Conservation (phyloP, 192 early-diverging fungal species). For the Cladochytrium replicatum region DNA sequence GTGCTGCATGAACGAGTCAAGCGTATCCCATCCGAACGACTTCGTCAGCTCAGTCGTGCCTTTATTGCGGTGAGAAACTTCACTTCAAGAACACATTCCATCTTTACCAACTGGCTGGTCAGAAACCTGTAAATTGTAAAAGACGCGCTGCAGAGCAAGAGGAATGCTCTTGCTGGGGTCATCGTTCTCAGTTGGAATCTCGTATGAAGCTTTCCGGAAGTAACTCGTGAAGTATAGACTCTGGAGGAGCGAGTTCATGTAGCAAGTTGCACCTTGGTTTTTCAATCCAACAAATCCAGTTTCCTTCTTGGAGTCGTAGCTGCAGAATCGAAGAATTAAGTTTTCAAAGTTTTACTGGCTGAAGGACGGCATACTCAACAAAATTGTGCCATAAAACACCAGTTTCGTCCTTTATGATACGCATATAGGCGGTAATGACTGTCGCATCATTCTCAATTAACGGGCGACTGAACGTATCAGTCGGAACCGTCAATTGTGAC, state of each 20-base stretch:
- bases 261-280: slow-evolving; percentile 98
- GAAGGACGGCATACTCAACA: slow-evolving; percentile 46
- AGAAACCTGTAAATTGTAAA: slow-evolving; percentile 77
- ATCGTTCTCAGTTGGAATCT: slow-evolving; percentile 85
- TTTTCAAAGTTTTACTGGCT: too few relatives aligned
- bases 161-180: slow-evolving; percentile 80
- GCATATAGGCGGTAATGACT: slow-evolving; percentile 51
- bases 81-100: too few relatives aligned
- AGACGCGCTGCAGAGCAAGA: slow-evolving; percentile 87
- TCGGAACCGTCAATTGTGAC: slow-evolving; percentile 26
- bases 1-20: slow-evolving; percentile 94
- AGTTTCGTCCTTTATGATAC: slow-evolving; percentile 73
- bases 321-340: too few relatives aligned
- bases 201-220: slow-evolving; percentile 85
- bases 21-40: slow-evolving; percentile 96
- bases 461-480: slow-evolving; percentile 33
- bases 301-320: slow-evolving; percentile 80
- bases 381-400: slow-evolving; percentile 96
- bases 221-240: slow-evolving; percentile 89
- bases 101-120: slow-evolving; percentile 55
- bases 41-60: slow-evolving; percentile 88
- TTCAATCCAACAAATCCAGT: slow-evolving; percentile 90
- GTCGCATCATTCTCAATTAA: slow-evolving; percentile 58
- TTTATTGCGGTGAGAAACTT: too few relatives aligned
- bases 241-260: slow-evolving; percentile 97